A percentile compares a stretch with the other conserved stretches of the same genome.
phyloP scores from a whole-genome alignment of 2,329 filamentous ascomycete genomes.

The Fusarium citri region DNA sequence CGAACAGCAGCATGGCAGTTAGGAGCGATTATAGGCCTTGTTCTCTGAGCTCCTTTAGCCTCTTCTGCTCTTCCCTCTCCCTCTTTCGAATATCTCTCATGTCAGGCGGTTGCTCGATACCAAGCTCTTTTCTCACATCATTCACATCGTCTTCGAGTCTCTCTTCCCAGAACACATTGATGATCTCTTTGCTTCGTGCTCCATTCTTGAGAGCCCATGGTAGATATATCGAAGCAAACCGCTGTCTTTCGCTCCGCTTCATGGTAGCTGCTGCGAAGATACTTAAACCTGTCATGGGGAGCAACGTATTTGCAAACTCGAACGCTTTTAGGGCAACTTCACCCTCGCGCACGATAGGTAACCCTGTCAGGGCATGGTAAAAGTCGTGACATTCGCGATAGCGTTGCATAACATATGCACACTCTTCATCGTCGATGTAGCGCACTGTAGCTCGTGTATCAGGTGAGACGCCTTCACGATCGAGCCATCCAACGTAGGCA shows the following conservation, averaged over 20 bases:
- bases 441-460: conserved; percentile 86
- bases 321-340: conserved; percentile 98
- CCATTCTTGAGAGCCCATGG: conserved; percentile 95
- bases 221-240: conserved; percentile 80
- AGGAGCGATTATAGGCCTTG: conserved; percentile 33
- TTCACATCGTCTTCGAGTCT: conserved; percentile 85
- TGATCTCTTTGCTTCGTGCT: conserved; percentile 78
- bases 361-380: conserved; percentile 91
- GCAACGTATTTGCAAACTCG: conserved; percentile 92
- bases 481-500: conserved; percentile 90
- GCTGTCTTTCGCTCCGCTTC: conserved; percentile 80
- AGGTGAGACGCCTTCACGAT: conserved; percentile 90
- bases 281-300: conserved; percentile 95
- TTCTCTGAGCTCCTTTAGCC: conserved; percentile 61
- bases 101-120: conserved; percentile 90
- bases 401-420: conserved; percentile 97
- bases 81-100: conserved; percentile 79
- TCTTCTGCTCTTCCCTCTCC: conserved; percentile 76
- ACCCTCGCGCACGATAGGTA: conserved; percentile 93
- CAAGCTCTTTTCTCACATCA: conserved; percentile 77
- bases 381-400: conserved; percentile 99
- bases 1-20: too few species aligned
- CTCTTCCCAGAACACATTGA: conserved; percentile 99
- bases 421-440: conserved; percentile 95
- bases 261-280: conserved; percentile 87